A percentile compares a stretch with the other conserved stretches of the same genome.
phyloP scores from a whole-genome alignment of 441 rosid genomes.

The Mallotus japonicus region DNA sequence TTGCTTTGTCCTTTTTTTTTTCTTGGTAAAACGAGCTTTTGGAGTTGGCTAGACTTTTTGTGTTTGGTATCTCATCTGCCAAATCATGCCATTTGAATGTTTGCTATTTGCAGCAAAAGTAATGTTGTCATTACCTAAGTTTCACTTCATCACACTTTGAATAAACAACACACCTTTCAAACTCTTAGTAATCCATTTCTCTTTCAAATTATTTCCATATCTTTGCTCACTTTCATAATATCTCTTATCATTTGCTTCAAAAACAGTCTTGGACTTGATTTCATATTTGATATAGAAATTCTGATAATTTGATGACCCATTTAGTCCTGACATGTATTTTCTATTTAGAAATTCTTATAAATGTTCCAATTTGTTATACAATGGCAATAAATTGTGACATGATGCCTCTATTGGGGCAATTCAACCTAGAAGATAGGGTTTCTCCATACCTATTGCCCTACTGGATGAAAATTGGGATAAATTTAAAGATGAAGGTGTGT shows the following conservation, averaged over 20 bases:
- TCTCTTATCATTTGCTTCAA: not conserved
- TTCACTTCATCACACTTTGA: not conserved
- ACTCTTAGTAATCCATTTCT: not conserved
- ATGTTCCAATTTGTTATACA: not conserved
- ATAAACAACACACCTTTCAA: no score
- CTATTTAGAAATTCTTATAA: not conserved
- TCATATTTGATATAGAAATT: not conserved
- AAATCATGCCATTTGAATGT: not conserved
- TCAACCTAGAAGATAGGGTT: not conserved
- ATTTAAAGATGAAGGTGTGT: slow-evolving; percentile 79
- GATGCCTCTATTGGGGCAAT: not conserved
- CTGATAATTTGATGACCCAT: not conserved
- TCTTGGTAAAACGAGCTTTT: not conserved
- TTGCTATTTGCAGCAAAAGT: not conserved
- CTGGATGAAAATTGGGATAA: slow-evolving; percentile 66
- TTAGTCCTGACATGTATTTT: not conserved
- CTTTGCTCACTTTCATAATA: not conserved
- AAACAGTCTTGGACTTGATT: not conserved
- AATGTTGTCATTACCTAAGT: not conserved
- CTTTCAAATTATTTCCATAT: not conserved
- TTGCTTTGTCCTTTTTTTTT: not conserved
- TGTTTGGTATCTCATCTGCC: not conserved
- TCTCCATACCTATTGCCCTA: not conserved
- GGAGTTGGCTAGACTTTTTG: not conserved
- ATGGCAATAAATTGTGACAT: not conserved